phyloP scores from a whole-genome alignment of 2,329 filamentous ascomycete species.

The Cladophialophora immunda region DNA sequence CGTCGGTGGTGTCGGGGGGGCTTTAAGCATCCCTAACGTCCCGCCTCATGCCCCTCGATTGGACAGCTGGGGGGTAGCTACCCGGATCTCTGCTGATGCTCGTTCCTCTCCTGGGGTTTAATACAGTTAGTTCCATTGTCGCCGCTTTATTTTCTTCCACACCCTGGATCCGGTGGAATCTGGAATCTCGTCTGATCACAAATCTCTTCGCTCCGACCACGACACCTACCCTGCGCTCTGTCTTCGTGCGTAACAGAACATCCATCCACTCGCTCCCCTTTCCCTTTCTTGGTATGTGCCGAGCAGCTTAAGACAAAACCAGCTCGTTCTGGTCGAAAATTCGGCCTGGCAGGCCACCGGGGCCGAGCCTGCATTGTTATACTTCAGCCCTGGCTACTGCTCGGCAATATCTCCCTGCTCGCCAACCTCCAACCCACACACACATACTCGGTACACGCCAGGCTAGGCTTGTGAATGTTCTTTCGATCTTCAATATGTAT shows the following conservation, averaged over 20 bases:
- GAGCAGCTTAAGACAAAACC: too few species aligned
- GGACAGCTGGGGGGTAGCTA: too few species aligned
- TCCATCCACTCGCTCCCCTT: not conserved
- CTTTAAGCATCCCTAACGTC: not conserved
- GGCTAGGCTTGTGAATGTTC: too few species aligned
- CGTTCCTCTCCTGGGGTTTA: too few species aligned
- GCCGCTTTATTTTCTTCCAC: constrained; percentile 1
- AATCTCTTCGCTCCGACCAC: not conserved
- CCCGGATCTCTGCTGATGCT: too few species aligned
- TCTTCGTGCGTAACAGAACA: constrained; percentile 14
- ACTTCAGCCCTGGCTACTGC: constrained; percentile 13
- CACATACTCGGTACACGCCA: too few species aligned
- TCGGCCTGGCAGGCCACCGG: too few species aligned
- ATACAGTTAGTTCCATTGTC: not conserved
- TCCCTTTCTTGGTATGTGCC: not conserved
- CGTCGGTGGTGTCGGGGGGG: not conserved
- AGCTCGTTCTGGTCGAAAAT: too few species aligned
- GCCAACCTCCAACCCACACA: too few species aligned
- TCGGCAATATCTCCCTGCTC: constrained; percentile 12
- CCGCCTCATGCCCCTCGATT: too few species aligned
- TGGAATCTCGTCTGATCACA: constrained; percentile 21
- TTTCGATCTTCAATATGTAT: not conserved
- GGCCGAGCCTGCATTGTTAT: too few species aligned
- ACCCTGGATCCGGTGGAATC: constrained; percentile 11
- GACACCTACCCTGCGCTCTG: not conserved